Percentiles rank a stretch among this genome's conserved stretches.
Evolutionary conservation across 441 rosid species (phyloP).

Genomic region (Corymbia citriodora): DNA sequence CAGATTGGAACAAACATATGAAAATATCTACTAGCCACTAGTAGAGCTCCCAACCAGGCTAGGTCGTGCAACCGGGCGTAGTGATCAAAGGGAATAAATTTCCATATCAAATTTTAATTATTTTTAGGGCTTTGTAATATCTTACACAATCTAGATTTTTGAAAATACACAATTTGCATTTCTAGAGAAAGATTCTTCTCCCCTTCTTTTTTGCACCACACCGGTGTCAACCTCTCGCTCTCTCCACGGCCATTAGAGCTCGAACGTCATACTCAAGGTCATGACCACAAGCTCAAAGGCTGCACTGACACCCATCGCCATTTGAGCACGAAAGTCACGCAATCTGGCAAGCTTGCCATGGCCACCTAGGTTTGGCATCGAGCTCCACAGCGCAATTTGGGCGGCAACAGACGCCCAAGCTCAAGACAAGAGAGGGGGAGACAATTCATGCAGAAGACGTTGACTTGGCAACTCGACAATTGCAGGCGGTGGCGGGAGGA

Average conservation of each 20-base stretch:
- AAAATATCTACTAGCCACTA: too few species aligned
- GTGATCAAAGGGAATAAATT: too few species aligned
- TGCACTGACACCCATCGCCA: not conserved
- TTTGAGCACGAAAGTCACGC: not conserved
- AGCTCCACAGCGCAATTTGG: not conserved
- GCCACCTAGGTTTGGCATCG: not conserved
- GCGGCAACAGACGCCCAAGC: not conserved
- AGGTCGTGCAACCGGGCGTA: too few species aligned
- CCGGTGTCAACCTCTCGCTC: not conserved
- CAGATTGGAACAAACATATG: too few species aligned
- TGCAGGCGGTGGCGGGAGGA: rapidly evolving
- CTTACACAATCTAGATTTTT: too few species aligned
- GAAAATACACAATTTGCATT: too few species aligned
- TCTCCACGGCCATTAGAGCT: not conserved
- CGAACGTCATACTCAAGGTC: not conserved
- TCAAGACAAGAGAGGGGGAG: not conserved
- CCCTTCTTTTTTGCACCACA: not conserved
- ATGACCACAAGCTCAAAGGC: not conserved
- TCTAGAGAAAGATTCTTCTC: not conserved
- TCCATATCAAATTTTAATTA: too few species aligned
- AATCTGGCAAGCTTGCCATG: not conserved
- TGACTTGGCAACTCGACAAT: too few species aligned
- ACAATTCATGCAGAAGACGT: too few species aligned
- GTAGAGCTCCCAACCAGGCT: too few species aligned
- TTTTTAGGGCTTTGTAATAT: too few species aligned